These are phyloP conservation scores for Desmodesmus armatus DNA, from an alignment of 139 green algal genomes.

Conservation along the genomic window DNA sequence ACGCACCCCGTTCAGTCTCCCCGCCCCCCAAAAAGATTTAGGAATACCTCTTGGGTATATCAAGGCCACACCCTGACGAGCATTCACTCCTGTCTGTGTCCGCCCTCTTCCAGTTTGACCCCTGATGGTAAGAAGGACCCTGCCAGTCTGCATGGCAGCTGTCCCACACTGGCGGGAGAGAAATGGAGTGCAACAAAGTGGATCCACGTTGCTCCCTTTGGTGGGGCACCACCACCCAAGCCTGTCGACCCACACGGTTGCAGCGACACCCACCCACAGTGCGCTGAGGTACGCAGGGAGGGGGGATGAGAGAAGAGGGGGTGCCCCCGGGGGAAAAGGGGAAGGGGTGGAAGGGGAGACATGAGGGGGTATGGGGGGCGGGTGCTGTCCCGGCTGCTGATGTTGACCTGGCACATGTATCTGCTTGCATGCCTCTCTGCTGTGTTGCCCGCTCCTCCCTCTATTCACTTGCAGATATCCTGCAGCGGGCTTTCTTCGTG, in stretches of 20 bases:
- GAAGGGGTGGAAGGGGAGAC: too few species aligned
- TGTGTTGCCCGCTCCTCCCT: too few species aligned
- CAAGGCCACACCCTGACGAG: conserved; percentile 62
- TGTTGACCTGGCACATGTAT: too few species aligned
- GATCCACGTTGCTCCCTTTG: conserved; percentile 73
- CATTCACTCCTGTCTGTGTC: too few species aligned
- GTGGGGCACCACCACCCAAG: background rate
- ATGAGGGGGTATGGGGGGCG: too few species aligned
- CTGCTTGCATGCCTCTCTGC: too few species aligned
- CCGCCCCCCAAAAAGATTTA: background rate
- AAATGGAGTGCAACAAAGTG: conserved; percentile 89
- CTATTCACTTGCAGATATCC: too few species aligned
- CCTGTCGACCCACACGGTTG: conserved; percentile 81
- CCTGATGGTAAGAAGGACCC: conserved; percentile 53
- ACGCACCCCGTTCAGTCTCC: background rate
- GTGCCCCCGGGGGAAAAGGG: too few species aligned
- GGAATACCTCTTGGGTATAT: conserved; percentile 57
- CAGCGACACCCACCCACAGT: background rate
- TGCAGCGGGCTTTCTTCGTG: too few species aligned
- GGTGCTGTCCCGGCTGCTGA: too few species aligned
- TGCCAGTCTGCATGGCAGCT: conserved; percentile 64
- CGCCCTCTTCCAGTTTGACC: conserved; percentile 54
- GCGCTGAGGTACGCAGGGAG: background rate
- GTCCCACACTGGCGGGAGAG: conserved; percentile 54
- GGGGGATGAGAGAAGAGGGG: too few species aligned